phyloP scores from a whole-genome alignment of 140 eudicot genomes.

The Anethum foeniculum region DNA sequence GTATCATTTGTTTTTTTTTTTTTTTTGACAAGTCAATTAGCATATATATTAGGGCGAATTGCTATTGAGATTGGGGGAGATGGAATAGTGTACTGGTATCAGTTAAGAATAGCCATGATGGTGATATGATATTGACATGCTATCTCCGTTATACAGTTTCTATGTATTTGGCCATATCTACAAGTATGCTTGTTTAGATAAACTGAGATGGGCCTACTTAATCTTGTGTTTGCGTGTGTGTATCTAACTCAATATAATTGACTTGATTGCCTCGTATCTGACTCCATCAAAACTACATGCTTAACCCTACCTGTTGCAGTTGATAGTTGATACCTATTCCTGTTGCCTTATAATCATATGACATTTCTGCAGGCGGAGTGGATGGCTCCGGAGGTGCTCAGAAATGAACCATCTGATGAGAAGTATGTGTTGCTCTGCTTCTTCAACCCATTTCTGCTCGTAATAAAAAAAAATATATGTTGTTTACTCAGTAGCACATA shows the following conservation, averaged over 20 bases:
- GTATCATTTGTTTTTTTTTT: neutral
- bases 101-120: neutral
- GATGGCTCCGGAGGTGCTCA: constrained; percentile 99
- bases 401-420: constrained; percentile 95
- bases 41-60: neutral
- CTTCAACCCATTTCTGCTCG: no score
- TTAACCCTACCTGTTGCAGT: neutral
- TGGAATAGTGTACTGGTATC: neutral
- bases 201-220: neutral
- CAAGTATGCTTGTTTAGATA: neutral
- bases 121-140: neutral
- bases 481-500: neutral
- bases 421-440: constrained; percentile 40
- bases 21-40: neutral
- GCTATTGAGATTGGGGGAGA: neutral
- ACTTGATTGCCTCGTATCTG: neutral
- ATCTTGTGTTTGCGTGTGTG: neutral
- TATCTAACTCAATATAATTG: neutral
- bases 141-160: neutral
- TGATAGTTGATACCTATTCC: neutral
- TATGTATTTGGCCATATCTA: neutral
- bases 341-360: constrained; percentile 11
- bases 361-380: constrained; percentile 83
- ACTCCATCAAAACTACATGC: neutral
- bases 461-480: neutral